phyloP scores from a whole-genome alignment of 495 filamentous ascomycete genomes.

The Aspergillus baeticus region DNA sequence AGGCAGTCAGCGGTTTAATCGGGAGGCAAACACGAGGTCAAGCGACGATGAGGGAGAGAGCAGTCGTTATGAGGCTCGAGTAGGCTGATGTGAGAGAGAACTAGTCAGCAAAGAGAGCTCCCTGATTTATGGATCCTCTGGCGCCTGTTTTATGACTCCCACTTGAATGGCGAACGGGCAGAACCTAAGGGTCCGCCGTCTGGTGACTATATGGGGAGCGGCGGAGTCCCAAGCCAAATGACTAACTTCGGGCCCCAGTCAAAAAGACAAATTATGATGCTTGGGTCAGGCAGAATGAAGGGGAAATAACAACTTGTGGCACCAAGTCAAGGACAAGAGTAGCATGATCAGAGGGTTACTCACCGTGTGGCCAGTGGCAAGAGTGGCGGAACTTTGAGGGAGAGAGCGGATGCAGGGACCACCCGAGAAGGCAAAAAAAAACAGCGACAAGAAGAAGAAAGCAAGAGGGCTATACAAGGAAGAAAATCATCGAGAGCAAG shows the following conservation, averaged over 20 bases:
- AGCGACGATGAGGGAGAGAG: neutral
- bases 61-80: conserved; percentile 13
- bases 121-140: conserved; percentile 15
- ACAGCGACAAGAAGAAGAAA: conserved; percentile 9
- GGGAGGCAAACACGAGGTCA: conserved; percentile 10
- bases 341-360: conserved; percentile 15
- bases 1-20: conserved; percentile 26
- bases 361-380: conserved; percentile 21
- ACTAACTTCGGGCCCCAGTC: conserved; percentile 21
- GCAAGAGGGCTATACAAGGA: conserved; percentile 8
- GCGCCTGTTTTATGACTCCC: conserved; percentile 24
- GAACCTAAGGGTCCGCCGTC: conserved; percentile 14
- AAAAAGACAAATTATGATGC: conserved; percentile 1
- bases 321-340: conserved; percentile 1
- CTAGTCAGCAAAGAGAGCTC: conserved; percentile 21
- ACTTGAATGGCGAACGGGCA: conserved; percentile 11
- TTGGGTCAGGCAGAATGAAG: conserved; percentile 13
- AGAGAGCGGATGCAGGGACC: conserved; percentile 24
- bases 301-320: conserved; percentile 8
- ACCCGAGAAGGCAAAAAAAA: conserved; percentile 13
- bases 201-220: conserved; percentile 22
- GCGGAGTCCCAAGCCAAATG: conserved; percentile 19
- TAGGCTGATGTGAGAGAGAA: conserved; percentile 17
- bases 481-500: conserved; percentile 1
- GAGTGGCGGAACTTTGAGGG: conserved; percentile 20